Conservation (phyloP, 2,329 filamentous ascomycete genomes). For the Didymella lethalis region DNA sequence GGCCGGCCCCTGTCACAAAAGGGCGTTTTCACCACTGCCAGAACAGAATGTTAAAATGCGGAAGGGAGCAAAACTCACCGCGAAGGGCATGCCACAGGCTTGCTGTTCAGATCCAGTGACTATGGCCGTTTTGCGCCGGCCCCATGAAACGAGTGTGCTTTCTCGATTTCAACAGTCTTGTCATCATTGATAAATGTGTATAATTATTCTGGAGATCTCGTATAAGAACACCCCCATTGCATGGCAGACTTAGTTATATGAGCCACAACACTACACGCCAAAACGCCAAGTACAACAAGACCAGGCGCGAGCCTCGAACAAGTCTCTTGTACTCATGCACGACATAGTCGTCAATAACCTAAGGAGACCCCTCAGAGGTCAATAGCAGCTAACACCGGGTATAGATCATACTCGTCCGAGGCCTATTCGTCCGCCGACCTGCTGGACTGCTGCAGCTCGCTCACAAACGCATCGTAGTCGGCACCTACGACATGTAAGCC, state of each 20-base stretch:
- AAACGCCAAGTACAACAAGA: slow-evolving; percentile 26
- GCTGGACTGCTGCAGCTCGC: slow-evolving; percentile 30
- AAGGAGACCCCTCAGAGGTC: not conserved
- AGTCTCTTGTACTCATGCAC: slow-evolving; percentile 31
- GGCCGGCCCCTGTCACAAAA: not conserved
- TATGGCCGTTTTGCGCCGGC: not conserved
- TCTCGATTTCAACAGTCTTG: not conserved
- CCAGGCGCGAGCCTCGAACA: slow-evolving; percentile 21
- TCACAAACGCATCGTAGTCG: slow-evolving; percentile 32
- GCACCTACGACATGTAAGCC: slow-evolving; percentile 36
- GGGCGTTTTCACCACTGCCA: not conserved
- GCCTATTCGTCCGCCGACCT: slow-evolving; percentile 18
- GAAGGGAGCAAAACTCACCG: not conserved
- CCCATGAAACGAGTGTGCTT: not conserved
- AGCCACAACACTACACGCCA: slow-evolving; percentile 18
- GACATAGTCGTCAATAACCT: slow-evolving; percentile 23
- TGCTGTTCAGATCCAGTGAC: not conserved
- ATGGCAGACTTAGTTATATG: not conserved
- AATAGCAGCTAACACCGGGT: slow-evolving; percentile 14
- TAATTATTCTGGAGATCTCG: not conserved
- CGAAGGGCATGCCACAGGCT: not conserved
- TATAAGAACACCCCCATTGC: not conserved
- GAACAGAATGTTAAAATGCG: not conserved
- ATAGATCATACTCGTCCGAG: slow-evolving; percentile 14
- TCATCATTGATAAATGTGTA: not conserved